Conservation (phyloP, 1,284 basidiomycete genomes). For the Sporisorium exsertum region DNA sequence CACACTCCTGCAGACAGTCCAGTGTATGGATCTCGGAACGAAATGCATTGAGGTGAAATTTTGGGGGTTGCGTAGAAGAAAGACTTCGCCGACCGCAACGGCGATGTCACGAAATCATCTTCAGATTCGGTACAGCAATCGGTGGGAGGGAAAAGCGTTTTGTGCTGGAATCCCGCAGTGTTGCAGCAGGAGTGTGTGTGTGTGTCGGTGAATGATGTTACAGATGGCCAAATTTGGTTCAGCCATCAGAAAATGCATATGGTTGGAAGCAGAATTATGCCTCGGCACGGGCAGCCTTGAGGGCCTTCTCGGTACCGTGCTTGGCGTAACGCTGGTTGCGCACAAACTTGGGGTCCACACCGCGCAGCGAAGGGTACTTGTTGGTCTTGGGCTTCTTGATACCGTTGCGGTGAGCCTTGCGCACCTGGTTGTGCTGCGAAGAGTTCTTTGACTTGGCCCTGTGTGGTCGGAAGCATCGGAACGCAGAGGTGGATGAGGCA, state of each 20-base stretch:
- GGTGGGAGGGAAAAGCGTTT: neutral
- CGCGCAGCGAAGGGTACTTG: conserved; percentile 86
- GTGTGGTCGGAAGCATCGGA: too few species aligned
- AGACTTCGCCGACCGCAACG: neutral
- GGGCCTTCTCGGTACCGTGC: conserved; percentile 78
- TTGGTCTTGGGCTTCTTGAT: conserved; percentile 74
- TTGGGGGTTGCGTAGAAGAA: neutral
- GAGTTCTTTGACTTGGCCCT: conserved; percentile 69
- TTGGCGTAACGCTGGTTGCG: conserved; percentile 84
- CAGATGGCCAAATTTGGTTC: neutral
- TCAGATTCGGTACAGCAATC: neutral
- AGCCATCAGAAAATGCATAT: conserved; percentile 1
- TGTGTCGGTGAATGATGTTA: conserved; percentile 25
- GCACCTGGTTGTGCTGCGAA: conserved; percentile 72
- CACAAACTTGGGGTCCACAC: conserved; percentile 91
- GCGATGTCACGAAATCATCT: neutral
- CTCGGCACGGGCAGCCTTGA: conserved; percentile 54
- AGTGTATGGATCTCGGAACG: conserved; percentile 10
- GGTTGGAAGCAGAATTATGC: conserved; percentile 32
- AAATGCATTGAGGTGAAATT: conserved; percentile 11
- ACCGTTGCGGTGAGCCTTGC: conserved; percentile 94
- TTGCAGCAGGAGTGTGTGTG: neutral
- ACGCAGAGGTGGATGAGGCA: neutral
- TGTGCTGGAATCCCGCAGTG: neutral
- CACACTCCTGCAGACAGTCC: neutral